Percentiles rank a stretch among this genome's conserved stretches.
Evolutionary conservation across 441 rosid species (phyloP).

Genomic region (Adansonia grandidieri): DNA sequence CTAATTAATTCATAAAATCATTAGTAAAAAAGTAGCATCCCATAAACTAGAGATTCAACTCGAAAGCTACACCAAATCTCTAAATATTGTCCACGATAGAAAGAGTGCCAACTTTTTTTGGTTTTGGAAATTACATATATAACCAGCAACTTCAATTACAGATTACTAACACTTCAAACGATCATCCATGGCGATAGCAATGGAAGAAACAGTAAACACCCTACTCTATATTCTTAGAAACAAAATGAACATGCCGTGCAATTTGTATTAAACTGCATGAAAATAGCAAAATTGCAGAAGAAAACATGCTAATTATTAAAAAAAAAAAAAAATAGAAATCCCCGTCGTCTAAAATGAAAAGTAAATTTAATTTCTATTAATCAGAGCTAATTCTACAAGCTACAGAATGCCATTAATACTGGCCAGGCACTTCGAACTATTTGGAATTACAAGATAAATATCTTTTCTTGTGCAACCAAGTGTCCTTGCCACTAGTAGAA

Average conservation of each 20-base stretch:
- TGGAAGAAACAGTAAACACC: not conserved
- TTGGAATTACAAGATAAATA: not conserved
- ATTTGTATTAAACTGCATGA: conserved; percentile 16
- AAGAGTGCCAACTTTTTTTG: not conserved
- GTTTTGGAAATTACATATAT: not conserved
- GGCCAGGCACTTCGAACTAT: conserved; percentile 22
- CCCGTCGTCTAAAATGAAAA: conserved; percentile 17
- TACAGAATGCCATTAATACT: not conserved
- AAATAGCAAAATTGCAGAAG: not conserved
- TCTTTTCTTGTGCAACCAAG: conserved; percentile 18
- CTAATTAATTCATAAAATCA: not conserved
- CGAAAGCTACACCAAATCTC: not conserved
- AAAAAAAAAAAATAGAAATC: conserved; percentile 3
- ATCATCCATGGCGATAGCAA: not conserved
- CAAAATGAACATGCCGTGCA: conserved; percentile 20
- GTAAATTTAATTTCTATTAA: conserved; percentile 7
- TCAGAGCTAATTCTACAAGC: conserved; percentile 18
- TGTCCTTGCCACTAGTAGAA: conserved; percentile 1
- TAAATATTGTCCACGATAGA: not conserved
- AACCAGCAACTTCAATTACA: not conserved
- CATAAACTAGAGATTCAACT: not conserved
- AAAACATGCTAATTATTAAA: not conserved
- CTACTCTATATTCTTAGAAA: not conserved
- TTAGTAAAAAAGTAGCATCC: too few relatives aligned
- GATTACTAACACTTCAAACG: not conserved